Percentiles rank a stretch among this genome's conserved stretches.
phyloP scores from a whole-genome alignment of 2,329 filamentous ascomycete genomes.

The Exophiala spinifera region DNA sequence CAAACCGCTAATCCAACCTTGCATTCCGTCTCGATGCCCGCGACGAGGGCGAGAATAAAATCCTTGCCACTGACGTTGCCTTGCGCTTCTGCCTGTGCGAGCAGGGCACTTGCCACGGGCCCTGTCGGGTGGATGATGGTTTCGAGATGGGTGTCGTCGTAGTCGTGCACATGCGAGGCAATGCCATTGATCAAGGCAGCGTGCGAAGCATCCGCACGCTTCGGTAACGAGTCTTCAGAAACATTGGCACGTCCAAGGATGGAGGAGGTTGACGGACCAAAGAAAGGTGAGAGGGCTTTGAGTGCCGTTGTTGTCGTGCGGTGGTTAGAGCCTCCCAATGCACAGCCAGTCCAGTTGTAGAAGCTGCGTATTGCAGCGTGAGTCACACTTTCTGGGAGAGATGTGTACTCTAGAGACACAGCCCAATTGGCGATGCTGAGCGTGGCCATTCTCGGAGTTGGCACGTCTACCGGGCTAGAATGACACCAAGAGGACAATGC shows the following conservation, averaged over 20 bases:
- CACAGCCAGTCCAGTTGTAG: conserved; percentile 56
- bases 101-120: conserved; percentile 49
- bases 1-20: conserved; percentile 53
- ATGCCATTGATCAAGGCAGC: conserved; percentile 55
- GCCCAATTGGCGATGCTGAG: conserved; percentile 49
- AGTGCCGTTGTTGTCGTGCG: conserved; percentile 42
- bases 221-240: background rate
- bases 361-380: conserved; percentile 47
- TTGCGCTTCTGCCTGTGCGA: conserved; percentile 47
- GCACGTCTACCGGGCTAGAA: background rate
- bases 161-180: conserved; percentile 55
- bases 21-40: conserved; percentile 53
- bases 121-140: conserved; percentile 57
- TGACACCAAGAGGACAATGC: background rate
- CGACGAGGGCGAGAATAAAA: conserved; percentile 51
- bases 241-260: conserved; percentile 33
- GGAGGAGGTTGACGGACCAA: conserved; percentile 37
- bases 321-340: conserved; percentile 51
- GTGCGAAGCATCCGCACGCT: conserved; percentile 30
- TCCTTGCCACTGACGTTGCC: conserved; percentile 43
- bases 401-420: conserved; percentile 40
- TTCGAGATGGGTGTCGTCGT: conserved; percentile 56
- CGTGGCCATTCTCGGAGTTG: conserved; percentile 36
- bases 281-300: conserved; percentile 38
- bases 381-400: conserved; percentile 42